Percentiles rank a stretch among this genome's conserved stretches.
These are phyloP conservation scores for Chytriomyces sp. DNA, from an alignment of 192 early-diverging fungal species.

Conservation along the genomic window DNA sequence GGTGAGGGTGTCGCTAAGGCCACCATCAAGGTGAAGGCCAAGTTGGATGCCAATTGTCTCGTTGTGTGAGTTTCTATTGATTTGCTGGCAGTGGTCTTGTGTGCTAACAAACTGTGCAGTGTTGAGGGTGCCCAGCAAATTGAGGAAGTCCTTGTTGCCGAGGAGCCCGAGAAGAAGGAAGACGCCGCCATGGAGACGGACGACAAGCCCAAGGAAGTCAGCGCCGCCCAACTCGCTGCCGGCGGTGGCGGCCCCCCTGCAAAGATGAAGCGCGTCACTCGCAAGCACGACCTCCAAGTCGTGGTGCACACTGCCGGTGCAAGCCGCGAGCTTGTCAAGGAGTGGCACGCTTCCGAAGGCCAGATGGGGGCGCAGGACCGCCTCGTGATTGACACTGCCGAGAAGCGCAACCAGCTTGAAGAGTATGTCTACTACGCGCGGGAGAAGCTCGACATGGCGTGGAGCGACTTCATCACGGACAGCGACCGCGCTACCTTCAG, in stretches of 20 bases:
- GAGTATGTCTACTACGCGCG: constrained; percentile 98
- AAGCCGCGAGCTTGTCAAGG: constrained; percentile 56
- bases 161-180: constrained; percentile 69
- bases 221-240: constrained; percentile 1
- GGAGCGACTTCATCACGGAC: constrained; percentile 75
- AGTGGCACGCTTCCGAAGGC: constrained; percentile 78
- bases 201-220: constrained; percentile 12
- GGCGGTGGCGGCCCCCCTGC: constrained; percentile 37
- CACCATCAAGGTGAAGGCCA: constrained; percentile 90
- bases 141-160: constrained; percentile 77
- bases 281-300: constrained; percentile 82
- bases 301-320: constrained; percentile 64
- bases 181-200: constrained; percentile 40
- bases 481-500: constrained; percentile 71
- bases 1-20: constrained; percentile 64
- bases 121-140: constrained; percentile 86
- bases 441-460: constrained; percentile 78
- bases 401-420: constrained; percentile 92
- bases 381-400: constrained; percentile 91
- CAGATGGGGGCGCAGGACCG: constrained; percentile 84
- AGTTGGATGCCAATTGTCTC: constrained; percentile 76
- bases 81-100: constrained; percentile 9
- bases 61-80: constrained; percentile 23
- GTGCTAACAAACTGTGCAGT: constrained; percentile 4
- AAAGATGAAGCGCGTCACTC: constrained; percentile 91